Evolutionary conservation across 208 protist genomes (phyloP).

Genomic region (Trypanosoma brucei): DNA sequence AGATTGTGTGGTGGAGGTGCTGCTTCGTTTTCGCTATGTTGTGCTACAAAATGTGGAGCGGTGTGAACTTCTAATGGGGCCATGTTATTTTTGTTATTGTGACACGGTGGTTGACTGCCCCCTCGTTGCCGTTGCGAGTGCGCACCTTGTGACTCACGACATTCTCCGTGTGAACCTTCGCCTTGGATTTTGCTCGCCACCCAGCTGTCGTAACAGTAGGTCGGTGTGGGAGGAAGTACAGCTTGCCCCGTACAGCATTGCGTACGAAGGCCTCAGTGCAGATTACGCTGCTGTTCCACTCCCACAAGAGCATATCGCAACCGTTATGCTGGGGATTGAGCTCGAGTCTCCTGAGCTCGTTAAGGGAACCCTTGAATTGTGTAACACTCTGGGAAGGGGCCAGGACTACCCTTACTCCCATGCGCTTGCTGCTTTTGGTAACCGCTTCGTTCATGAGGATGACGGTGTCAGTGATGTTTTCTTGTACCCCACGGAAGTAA

Average conservation of each 20-base stretch:
- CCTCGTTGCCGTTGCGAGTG: slow-evolving; percentile 34
- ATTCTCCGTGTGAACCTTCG: slow-evolving; percentile 22
- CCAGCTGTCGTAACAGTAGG: slow-evolving; percentile 3
- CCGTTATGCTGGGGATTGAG: not conserved
- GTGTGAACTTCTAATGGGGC: slow-evolving; percentile 53
- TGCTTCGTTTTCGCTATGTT: slow-evolving; percentile 50
- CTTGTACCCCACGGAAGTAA: slow-evolving; percentile 54
- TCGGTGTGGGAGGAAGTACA: slow-evolving; percentile 6
- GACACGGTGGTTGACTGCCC: slow-evolving; percentile 37
- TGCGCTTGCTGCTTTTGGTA: slow-evolving; percentile 38
- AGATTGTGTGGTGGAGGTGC: slow-evolving; percentile 45
- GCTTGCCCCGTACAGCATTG: slow-evolving; percentile 36
- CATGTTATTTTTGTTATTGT: slow-evolving; percentile 48
- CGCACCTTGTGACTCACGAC: slow-evolving; percentile 26
- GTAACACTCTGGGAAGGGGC: slow-evolving; percentile 16
- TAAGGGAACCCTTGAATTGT: slow-evolving; percentile 10
- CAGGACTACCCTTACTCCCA: slow-evolving; percentile 67
- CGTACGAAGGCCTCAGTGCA: slow-evolving; percentile 55
- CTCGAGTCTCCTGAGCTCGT: not conserved
- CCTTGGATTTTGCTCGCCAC: slow-evolving; percentile 11
- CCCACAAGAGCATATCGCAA: slow-evolving; percentile 30
- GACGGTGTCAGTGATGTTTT: slow-evolving; percentile 39
- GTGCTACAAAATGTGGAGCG: slow-evolving; percentile 39
- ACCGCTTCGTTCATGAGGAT: slow-evolving; percentile 52
- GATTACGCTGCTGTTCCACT: slow-evolving; percentile 55